Percentiles rank a stretch among this genome's conserved stretches.
Evolutionary conservation across 164 flowering plant species (phyloP).

Genomic region (Umbellularia californica): DNA sequence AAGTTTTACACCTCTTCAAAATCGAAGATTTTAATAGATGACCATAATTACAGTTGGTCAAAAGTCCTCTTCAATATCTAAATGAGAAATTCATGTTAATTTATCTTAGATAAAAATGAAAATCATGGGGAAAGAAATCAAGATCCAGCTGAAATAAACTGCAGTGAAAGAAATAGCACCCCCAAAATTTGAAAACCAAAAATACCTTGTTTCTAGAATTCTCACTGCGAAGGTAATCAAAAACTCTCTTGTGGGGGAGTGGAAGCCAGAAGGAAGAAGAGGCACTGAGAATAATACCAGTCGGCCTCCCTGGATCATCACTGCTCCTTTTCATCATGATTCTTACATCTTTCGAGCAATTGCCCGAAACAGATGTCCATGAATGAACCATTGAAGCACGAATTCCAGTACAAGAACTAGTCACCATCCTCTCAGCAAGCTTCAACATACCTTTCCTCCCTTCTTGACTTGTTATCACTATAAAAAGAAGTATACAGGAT

Average conservation of each 20-base stretch:
- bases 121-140: too few species aligned
- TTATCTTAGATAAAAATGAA: background rate
- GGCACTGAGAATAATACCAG: conserved; percentile 80
- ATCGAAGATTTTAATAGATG: background rate
- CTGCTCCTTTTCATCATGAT: conserved; percentile 80
- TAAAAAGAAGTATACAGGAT: too few species aligned
- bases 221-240: conserved; percentile 73
- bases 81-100: background rate
- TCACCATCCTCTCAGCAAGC: conserved; percentile 83
- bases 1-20: too few species aligned
- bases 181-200: background rate
- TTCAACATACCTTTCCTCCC: conserved; percentile 80
- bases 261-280: conserved; percentile 91
- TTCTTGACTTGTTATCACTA: conserved; percentile 62
- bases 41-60: background rate
- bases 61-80: background rate
- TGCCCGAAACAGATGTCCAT: conserved; percentile 76
- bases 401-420: conserved; percentile 74
- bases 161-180: background rate
- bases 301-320: conserved; percentile 83
- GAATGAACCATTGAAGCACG: conserved; percentile 76
- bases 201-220: conserved; percentile 65
- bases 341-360: conserved; percentile 69
- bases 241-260: conserved; percentile 57
- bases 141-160: too few species aligned